A percentile compares a stretch with the other conserved stretches of the same genome.
Evolutionary conservation across 2,329 filamentous ascomycete genomes (phyloP).

Genomic region (Bipolaris cookei): DNA sequence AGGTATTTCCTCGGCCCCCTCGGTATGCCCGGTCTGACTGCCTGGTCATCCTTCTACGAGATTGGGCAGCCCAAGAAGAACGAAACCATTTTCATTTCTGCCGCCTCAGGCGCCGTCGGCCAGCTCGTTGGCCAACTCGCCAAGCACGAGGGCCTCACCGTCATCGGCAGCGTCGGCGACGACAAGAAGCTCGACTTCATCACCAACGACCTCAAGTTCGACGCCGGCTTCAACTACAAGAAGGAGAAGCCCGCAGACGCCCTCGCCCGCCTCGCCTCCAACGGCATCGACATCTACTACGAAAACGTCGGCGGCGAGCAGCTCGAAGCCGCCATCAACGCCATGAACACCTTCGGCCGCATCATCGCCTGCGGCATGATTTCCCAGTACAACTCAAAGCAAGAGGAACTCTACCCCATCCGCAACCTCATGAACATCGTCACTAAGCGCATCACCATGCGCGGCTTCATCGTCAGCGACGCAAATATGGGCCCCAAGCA

Average conservation of each 20-base stretch:
- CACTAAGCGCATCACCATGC: constrained; percentile 71
- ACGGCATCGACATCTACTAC: constrained; percentile 84
- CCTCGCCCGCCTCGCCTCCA: constrained; percentile 71
- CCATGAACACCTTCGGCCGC: constrained; percentile 70
- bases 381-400: constrained; percentile 72
- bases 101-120: constrained; percentile 81
- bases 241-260: constrained; percentile 74
- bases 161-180: constrained; percentile 80
- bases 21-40: constrained; percentile 79
- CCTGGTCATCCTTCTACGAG: constrained; percentile 75
- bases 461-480: constrained; percentile 77
- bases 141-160: constrained; percentile 78
- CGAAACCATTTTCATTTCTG: constrained; percentile 82
- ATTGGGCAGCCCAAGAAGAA: constrained; percentile 77
- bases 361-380: constrained; percentile 71
- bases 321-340: constrained; percentile 69
- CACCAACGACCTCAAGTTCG: constrained; percentile 71
- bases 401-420: constrained; percentile 67
- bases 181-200: constrained; percentile 82
- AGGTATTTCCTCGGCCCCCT: constrained; percentile 75
- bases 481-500: constrained; percentile 71
- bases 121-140: constrained; percentile 83
- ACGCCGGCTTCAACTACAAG: constrained; percentile 87
- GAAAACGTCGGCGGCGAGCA: constrained; percentile 81
- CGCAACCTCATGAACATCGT: constrained; percentile 70